Evolutionary conservation across 1,284 basidiomycete genomes (phyloP), one percentile per base, ranked within the genome.

Genomic region (Trametes pubescens): DNA sequence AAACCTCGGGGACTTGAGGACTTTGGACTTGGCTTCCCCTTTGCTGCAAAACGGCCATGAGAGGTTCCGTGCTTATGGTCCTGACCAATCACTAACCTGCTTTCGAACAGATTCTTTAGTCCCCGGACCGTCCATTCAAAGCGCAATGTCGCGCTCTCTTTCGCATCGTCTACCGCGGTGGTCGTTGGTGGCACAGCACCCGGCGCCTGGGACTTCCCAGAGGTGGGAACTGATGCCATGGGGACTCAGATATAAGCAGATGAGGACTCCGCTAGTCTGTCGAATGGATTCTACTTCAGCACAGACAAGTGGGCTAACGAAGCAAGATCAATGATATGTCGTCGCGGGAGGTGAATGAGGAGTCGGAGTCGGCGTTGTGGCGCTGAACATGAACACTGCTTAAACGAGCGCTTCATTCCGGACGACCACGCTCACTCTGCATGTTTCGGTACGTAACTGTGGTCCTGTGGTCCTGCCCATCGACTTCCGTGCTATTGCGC

Each of bases 101-200:
- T 81, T 43, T 94, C 92, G 66, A 93, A 94, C 43, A 94, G 76
- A 57, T 80, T 80, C 72, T 86, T 89, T 51, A 94, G 78, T 1
- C 86, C 88, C 32, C 82, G 82, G 37, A 94, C 77, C 0, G 84
- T 87, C 92, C 92, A 94, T 76, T 94, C 92, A 60, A 94, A 88
- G 11, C 84, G 84, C 61, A 89, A 82, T 0, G 87, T 82, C 0
- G 82, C 84, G 56, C 83, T 86, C 77, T 94, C 92, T 65, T 75
- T 76, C 60, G 73, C 78, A 62, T 80, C 81, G 69, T 65, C 2
- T 7, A 21, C 21, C 8, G 16, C 24, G 47, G 35, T 29, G 37
- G 37, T 3, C 37, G 37, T 16, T 16, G 14, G 11, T 16, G 37
- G 37, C 37, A 38, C 11, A 38, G 37, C 10, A 38, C 14, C 37